phyloP scores from a whole-genome alignment of 192 early-diverging fungal species.

The Entomortierella lignicola region DNA sequence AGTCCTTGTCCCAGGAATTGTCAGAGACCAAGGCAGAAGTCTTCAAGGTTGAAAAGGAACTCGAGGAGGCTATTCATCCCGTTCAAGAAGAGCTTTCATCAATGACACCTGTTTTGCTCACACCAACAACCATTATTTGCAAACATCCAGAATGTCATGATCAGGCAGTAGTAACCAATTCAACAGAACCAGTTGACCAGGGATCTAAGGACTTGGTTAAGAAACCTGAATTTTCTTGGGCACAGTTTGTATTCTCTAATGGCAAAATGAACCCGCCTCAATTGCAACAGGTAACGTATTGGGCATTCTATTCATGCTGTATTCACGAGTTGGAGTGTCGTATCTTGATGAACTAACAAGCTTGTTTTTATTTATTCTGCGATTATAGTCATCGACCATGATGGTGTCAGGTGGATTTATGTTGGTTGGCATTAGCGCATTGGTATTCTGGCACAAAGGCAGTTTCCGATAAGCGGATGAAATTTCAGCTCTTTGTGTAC shows the following conservation, averaged over 20 bases:
- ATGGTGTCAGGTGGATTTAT: constrained; percentile 39
- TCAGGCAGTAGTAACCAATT: not conserved
- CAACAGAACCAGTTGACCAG: not conserved
- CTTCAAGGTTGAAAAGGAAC: not conserved
- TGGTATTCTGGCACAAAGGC: constrained; percentile 28
- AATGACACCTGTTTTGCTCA: constrained; percentile 19
- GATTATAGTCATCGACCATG: constrained; percentile 19
- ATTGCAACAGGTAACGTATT: constrained; percentile 21
- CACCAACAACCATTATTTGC: constrained; percentile 1
- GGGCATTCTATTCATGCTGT: too few relatives aligned
- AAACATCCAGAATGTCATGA: constrained; percentile 4
- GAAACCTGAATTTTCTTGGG: constrained; percentile 32
- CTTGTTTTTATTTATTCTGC: not conserved
- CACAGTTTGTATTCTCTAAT: constrained; percentile 14
- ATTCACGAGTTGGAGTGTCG: too few relatives aligned
- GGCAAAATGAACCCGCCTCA: constrained; percentile 15
- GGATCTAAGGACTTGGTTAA: constrained; percentile 1
- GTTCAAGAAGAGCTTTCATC: constrained; percentile 2
- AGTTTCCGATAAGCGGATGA: not conserved
- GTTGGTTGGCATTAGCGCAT: constrained; percentile 44
- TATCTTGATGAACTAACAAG: not conserved
- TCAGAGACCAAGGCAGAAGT: constrained; percentile 2
- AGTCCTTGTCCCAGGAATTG: not conserved
- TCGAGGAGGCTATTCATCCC: not conserved
- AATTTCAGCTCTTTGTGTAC: not conserved